These are phyloP conservation scores for Backusella morwellensis DNA, from an alignment of 192 early-diverging fungal species.

Conservation along the genomic window DNA sequence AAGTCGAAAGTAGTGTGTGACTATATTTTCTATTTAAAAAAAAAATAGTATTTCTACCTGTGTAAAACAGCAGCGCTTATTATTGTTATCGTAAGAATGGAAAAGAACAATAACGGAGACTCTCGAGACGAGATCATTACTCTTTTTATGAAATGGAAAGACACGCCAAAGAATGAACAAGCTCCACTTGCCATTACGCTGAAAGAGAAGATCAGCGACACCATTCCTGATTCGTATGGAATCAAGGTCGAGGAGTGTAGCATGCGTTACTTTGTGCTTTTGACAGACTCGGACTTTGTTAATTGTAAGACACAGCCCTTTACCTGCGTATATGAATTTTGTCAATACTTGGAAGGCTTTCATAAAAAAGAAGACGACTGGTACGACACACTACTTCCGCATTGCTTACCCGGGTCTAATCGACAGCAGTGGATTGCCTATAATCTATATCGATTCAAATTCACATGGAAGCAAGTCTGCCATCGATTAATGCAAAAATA, in stretches of 20 bases:
- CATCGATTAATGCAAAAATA: neutral
- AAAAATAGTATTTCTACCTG: neutral
- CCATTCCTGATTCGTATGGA: neutral
- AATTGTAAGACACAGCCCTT: neutral
- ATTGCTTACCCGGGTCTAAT: neutral
- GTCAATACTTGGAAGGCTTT: constrained; percentile 1
- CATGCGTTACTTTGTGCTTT: neutral
- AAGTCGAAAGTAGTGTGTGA: neutral
- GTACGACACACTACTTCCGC: neutral
- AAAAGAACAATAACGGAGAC: neutral
- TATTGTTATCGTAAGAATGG: neutral
- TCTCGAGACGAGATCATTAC: neutral
- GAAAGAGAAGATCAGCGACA: neutral
- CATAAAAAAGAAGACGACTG: neutral
- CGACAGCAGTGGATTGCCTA: neutral
- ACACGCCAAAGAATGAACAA: neutral
- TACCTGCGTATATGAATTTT: constrained; percentile 7
- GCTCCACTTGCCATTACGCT: neutral
- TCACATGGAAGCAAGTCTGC: neutral
- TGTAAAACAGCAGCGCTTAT: neutral
- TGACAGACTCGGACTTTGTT: neutral
- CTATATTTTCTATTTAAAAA: neutral
- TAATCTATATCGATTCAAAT: neutral
- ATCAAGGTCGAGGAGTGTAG: neutral
- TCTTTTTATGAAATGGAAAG: constrained; percentile 1